Evolutionary conservation across 2,329 filamentous ascomycete genomes (phyloP).

Genomic region (Epicoccum nigrum): DNA sequence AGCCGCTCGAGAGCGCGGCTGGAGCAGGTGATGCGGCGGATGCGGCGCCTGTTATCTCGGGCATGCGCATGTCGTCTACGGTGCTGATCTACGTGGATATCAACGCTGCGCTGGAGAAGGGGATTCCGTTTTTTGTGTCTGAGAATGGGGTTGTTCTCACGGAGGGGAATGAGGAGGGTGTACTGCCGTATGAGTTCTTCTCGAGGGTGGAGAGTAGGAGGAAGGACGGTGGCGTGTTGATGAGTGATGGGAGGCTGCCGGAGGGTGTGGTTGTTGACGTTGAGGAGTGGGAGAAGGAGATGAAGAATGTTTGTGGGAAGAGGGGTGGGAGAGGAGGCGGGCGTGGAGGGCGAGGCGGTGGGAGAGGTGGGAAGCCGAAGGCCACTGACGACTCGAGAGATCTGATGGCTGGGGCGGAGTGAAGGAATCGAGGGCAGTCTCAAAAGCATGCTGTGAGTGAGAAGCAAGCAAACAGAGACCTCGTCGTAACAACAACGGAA

Average conservation of each 20-base stretch:
- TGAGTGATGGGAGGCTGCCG: constrained; percentile 69
- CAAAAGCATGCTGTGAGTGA: too few relatives aligned
- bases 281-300: constrained; percentile 46
- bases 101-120: constrained; percentile 63
- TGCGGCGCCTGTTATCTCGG: constrained; percentile 69
- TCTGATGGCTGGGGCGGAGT: constrained; percentile 23
- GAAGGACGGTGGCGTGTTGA: constrained; percentile 67
- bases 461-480: too few relatives aligned
- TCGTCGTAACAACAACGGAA: too few relatives aligned
- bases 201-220: constrained; percentile 70
- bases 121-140: constrained; percentile 73
- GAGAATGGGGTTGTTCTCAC: constrained; percentile 57
- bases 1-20: constrained; percentile 24
- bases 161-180: constrained; percentile 55
- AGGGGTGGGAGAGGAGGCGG: constrained; percentile 33
- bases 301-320: constrained; percentile 27
- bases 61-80: constrained; percentile 73
- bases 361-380: constrained; percentile 28
- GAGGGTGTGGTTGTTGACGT: constrained; percentile 46
- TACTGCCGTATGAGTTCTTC: constrained; percentile 62
- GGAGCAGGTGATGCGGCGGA: constrained; percentile 26
- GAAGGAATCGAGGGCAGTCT: too few relatives aligned
- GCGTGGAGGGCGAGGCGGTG: constrained; percentile 24
- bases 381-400: constrained; percentile 33
- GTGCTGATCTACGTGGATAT: constrained; percentile 77